Evolutionary conservation across 139 green algal species (phyloP).

Genomic region (Auxenochlorella pyrenoidosa): DNA sequence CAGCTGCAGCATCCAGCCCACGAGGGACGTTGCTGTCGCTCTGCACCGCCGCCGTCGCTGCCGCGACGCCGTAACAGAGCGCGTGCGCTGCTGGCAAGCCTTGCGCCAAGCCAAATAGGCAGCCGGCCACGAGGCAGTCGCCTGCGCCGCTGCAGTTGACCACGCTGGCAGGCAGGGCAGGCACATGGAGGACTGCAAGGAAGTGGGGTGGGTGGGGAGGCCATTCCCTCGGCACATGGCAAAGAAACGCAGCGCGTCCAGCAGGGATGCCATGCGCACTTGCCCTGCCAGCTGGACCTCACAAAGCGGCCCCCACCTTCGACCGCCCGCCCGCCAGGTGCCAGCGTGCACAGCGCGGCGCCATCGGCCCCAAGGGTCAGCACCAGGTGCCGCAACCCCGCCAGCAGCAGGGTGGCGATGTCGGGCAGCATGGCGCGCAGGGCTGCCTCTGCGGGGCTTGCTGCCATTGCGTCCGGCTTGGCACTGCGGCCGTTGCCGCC

Average conservation of each 20-base stretch:
- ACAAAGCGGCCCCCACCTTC: background rate
- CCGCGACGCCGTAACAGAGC: constrained; percentile 22
- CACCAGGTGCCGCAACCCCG: constrained; percentile 57
- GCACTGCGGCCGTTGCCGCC: background rate
- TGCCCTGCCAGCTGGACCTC: no score
- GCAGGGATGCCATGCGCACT: no score
- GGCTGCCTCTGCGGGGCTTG: background rate
- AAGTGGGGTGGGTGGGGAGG: background rate
- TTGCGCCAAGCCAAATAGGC: constrained; percentile 51
- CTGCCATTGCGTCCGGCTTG: background rate
- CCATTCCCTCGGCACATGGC: no score
- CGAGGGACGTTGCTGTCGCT: constrained; percentile 23
- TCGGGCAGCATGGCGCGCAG: constrained; percentile 23
- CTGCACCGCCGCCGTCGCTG: constrained; percentile 16
- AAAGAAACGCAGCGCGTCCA: background rate
- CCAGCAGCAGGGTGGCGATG: constrained; percentile 34
- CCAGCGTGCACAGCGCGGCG: constrained; percentile 56
- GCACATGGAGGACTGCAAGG: constrained; percentile 22
- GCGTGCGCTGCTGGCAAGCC: background rate
- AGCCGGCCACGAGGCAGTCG: constrained; percentile 65
- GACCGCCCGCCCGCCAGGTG: background rate
- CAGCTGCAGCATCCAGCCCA: background rate
- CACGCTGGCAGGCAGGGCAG: constrained; percentile 55
- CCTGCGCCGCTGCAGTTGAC: constrained; percentile 70
- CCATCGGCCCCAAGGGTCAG: constrained; percentile 65